Evolutionary conservation across 2,329 filamentous ascomycete genomes (phyloP).

Genomic region (Nemania abortiva): DNA sequence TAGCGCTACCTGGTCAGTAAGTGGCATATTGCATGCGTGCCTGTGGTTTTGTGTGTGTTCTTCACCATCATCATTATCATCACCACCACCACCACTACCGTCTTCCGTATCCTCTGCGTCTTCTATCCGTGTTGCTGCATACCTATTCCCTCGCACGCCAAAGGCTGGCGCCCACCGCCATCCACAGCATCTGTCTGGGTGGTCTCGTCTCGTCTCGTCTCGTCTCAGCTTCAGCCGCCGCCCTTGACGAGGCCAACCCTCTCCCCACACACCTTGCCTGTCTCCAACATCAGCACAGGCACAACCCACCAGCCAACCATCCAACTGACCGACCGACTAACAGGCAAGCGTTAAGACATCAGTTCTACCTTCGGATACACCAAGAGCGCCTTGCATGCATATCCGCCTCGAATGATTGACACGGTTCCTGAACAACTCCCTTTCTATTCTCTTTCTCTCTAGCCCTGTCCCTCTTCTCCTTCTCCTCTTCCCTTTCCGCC

Average conservation of each 20-base stretch:
- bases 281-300: conserved; percentile 34
- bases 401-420: conserved; percentile 47
- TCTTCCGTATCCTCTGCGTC: conserved; percentile 3
- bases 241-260: conserved; percentile 40
- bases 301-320: conserved; percentile 5
- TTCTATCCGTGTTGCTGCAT: not conserved
- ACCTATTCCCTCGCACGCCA: conserved; percentile 22
- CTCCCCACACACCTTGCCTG: conserved; percentile 39
- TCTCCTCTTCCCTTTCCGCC: not conserved
- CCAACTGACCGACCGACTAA: conserved; percentile 2
- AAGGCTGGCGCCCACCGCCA: conserved; percentile 34
- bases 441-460: conserved; percentile 32
- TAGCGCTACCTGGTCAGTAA: conserved; percentile 42
- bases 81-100: too few species aligned
- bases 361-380: conserved; percentile 21
- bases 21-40: conserved; percentile 19
- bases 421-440: conserved; percentile 35
- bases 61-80: too few species aligned
- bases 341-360: conserved; percentile 19
- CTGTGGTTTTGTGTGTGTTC: too few species aligned
- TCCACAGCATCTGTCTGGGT: conserved; percentile 35
- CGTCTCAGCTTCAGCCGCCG: conserved; percentile 48
- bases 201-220: conserved; percentile 37
- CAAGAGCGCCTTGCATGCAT: conserved; percentile 35
- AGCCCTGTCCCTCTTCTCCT: conserved; percentile 8